Evolutionary conservation across 2,329 filamentous ascomycete genomes (phyloP), one percentile per base, ranked within the genome.

Genomic region (Lachnellula hyalina): DNA sequence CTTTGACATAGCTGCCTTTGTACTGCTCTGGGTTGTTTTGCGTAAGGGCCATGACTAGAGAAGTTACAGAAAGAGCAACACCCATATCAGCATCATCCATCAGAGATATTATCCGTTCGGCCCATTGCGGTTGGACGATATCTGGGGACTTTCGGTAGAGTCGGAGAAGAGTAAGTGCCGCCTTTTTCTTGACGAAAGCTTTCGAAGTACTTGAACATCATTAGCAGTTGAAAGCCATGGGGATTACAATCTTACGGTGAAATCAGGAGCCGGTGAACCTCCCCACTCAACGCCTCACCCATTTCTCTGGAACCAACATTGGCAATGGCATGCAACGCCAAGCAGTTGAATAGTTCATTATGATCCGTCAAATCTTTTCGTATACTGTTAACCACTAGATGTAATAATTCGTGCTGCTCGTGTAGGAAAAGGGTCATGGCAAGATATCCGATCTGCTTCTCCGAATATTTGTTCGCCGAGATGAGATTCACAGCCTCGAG

Each of bases 121-220:
- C 90, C 94, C 94, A 99, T 75, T 96, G 92, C 32, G 90, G 88
- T 68, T 96, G 92, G 23, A 99, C 89, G 61, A 99, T 96, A 61
- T 85, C 87, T 1, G 93, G 91, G 67, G 92, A 85, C 75, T 99
- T 99, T 64, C 94, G 89, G 73, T 97, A 99, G 5, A 99, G 75
- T 52, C 94, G 88, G 52, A 99, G 82, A 36, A 99, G 80, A 0
- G 94, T 99, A 51, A 99, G 77, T 6, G 94, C 94, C 1, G 94
- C 93, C 79, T 99, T 99, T 76, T 99, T 99, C 80, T 99, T 99
- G 57, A 99, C 94, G 65, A 99, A 99, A 0, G 94, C 86, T 73
- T 97, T 99, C 0, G 93, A 97, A 8, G 86, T 86, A 44, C 82
- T 85, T 23, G 52, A 49, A 49, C 15, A 35, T 38, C 36, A 44